These are phyloP conservation scores for Sporisorium scitamineum DNA, from an alignment of 1,284 basidiomycete genomes.

Conservation along the genomic window DNA sequence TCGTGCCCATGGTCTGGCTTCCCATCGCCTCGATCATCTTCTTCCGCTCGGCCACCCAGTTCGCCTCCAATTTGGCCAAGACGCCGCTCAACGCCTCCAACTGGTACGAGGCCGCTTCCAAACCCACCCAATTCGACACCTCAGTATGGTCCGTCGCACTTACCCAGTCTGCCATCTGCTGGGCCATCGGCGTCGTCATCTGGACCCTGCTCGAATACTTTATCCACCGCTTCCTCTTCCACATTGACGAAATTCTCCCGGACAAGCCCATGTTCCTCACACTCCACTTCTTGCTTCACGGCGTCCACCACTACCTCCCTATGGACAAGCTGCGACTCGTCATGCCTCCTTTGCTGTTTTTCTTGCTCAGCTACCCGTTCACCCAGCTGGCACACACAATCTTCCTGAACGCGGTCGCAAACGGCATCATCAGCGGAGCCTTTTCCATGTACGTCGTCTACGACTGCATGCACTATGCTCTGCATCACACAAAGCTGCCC, in stretches of 20 bases:
- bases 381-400: constrained; percentile 84
- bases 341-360: constrained; percentile 94
- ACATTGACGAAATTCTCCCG: constrained; percentile 89
- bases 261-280: constrained; percentile 84
- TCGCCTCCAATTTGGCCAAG: constrained; percentile 69
- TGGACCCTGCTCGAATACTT: constrained; percentile 97
- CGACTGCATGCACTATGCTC: constrained; percentile 69
- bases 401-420: constrained; percentile 86
- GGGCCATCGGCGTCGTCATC: constrained; percentile 86
- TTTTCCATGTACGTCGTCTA: constrained; percentile 85
- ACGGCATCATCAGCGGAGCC: constrained; percentile 90
- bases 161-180: constrained; percentile 72
- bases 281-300: constrained; percentile 93
- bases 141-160: constrained; percentile 39
- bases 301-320: constrained; percentile 96
- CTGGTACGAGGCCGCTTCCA: constrained; percentile 72
- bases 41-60: constrained; percentile 84
- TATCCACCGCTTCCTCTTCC: constrained; percentile 98
- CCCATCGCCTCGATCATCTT: constrained; percentile 87
- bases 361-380: constrained; percentile 84
- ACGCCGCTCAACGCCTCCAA: constrained; percentile 34
- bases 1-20: constrained; percentile 90
- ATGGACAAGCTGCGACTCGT: constrained; percentile 89
- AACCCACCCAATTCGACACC: constrained; percentile 68
- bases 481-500: constrained; percentile 75